phyloP scores from a whole-genome alignment of 495 filamentous ascomycete species.

The Penicillium desertorum region DNA sequence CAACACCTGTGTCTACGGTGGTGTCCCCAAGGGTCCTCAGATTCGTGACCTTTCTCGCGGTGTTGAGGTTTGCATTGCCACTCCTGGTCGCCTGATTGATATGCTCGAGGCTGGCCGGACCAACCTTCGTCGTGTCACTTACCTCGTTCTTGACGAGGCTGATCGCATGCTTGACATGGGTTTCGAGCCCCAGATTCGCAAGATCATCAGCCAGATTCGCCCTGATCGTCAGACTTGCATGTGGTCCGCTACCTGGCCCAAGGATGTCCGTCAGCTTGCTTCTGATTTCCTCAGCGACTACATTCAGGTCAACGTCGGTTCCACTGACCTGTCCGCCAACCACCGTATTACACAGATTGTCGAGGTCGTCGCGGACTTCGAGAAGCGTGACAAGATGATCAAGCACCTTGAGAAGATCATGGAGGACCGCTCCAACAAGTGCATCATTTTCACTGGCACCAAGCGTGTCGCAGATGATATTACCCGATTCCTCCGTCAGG shows the following conservation, averaged over 20 bases:
- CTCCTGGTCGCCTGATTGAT: conserved; percentile 94
- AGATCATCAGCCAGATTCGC: conserved; percentile 96
- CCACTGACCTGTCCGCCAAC: conserved; percentile 93
- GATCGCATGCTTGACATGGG: conserved; percentile 99
- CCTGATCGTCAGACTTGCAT: conserved; percentile 99
- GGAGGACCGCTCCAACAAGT: conserved; percentile 91
- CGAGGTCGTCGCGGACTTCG: conserved; percentile 90
- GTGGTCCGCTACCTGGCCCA: conserved; percentile 99
- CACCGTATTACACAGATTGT: conserved; percentile 98
- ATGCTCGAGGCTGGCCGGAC: conserved; percentile 98
- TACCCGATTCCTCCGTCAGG: conserved; percentile 96
- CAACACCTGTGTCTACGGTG: conserved; percentile 98
- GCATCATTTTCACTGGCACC: conserved; percentile 94
- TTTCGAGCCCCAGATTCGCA: conserved; percentile 99
- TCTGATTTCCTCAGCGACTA: conserved; percentile 92
- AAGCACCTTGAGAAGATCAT: conserved; percentile 99
- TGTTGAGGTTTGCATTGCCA: conserved; percentile 97
- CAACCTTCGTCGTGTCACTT: conserved; percentile 96
- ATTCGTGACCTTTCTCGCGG: conserved; percentile 92
- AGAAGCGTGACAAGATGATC: conserved; percentile 96
- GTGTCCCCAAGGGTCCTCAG: conserved; percentile 94
- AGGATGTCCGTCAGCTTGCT: conserved; percentile 96
- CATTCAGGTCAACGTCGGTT: conserved; percentile 99
- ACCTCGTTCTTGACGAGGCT: conserved; percentile 96
- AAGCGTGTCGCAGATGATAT: conserved; percentile 99